phyloP scores from a whole-genome alignment of 2,329 filamentous ascomycete species.

The Hortaea werneckii region DNA sequence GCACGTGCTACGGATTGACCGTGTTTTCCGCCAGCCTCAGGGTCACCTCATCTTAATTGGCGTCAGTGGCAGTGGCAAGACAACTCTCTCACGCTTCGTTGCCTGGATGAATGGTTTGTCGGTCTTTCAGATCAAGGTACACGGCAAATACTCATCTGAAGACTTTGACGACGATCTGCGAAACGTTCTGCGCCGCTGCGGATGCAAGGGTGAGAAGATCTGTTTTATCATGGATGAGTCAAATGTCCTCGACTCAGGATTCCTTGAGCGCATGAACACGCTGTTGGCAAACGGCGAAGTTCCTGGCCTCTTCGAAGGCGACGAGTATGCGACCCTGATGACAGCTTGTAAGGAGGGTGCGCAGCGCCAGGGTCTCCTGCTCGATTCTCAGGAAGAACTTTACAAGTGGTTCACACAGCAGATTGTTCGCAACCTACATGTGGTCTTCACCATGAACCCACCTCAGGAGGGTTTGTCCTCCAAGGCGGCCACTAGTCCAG shows the following conservation, averaged over 20 bases:
- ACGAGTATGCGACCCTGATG: conserved; percentile 97
- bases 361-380: conserved; percentile 83
- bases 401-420: conserved; percentile 99
- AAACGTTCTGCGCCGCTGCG: conserved; percentile 83
- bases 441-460: conserved; percentile 99
- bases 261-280: conserved; percentile 98
- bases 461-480: conserved; percentile 89
- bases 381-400: conserved; percentile 97
- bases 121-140: conserved; percentile 99
- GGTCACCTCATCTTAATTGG: conserved; percentile 97
- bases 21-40: conserved; percentile 96
- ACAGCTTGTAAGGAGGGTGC: conserved; percentile 98
- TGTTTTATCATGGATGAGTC: conserved; percentile 99
- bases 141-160: conserved; percentile 94
- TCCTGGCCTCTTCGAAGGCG: conserved; percentile 95
- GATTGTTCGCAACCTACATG: conserved; percentile 96
- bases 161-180: conserved; percentile 98
- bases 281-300: conserved; percentile 98
- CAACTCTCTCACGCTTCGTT: conserved; percentile 91
- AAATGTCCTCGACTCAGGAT: conserved; percentile 95
- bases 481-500: conserved; percentile 94
- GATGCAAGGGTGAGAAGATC: conserved; percentile 98
- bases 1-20: conserved; percentile 94
- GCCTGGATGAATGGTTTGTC: conserved; percentile 99
- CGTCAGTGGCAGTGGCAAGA: conserved; percentile 97